phyloP scores from a whole-genome alignment of 768 basidiomycete species.

The Naganishia onofrii region DNA sequence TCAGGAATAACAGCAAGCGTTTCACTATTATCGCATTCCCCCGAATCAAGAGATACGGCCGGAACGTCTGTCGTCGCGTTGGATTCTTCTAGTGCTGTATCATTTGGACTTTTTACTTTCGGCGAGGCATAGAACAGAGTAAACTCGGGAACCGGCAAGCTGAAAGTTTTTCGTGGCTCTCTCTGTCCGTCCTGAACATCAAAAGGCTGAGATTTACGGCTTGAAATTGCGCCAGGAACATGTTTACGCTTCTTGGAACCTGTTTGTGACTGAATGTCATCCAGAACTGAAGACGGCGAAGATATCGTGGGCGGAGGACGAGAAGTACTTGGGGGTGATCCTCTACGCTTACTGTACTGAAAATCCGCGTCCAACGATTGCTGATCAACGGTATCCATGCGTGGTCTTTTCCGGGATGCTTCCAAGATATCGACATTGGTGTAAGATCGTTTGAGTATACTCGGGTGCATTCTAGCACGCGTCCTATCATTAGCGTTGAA shows the following conservation, averaged over 20 bases:
- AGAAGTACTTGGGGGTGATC: neutral
- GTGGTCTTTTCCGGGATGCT: neutral
- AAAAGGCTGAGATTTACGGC: neutral
- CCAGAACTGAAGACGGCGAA: neutral
- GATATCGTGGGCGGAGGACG: neutral
- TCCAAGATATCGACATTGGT: neutral
- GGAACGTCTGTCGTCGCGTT: neutral
- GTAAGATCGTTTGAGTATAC: neutral
- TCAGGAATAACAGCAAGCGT: neutral
- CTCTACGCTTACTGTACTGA: neutral
- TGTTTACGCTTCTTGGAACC: neutral
- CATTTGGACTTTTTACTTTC: neutral
- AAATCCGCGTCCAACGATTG: neutral
- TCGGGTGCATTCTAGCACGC: neutral
- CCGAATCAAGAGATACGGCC: neutral
- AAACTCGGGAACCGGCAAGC: conserved; percentile 1
- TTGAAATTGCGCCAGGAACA: neutral
- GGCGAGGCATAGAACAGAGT: conserved; percentile 5
- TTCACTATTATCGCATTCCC: neutral
- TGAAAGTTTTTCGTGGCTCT: neutral
- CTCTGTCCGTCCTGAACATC: conserved; percentile 2
- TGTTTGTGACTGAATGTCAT: neutral
- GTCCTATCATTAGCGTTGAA: neutral
- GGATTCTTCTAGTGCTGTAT: neutral
- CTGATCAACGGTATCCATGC: neutral